phyloP scores from a whole-genome alignment of 2,329 filamentous ascomycete species.

The Colletotrichum kahawae region DNA sequence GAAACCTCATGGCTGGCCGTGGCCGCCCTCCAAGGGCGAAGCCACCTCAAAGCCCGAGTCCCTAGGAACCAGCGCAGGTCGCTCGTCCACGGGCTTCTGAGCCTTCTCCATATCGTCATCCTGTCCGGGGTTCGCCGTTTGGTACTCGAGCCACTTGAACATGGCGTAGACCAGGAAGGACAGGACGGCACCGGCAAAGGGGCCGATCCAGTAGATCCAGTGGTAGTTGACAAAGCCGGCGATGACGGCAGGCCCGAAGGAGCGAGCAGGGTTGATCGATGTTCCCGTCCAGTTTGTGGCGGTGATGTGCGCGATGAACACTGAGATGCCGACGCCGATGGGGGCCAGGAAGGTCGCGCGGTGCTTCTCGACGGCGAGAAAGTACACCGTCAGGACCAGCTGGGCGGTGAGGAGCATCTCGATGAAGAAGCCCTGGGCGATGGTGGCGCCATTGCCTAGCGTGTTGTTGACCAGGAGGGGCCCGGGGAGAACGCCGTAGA shows the following conservation, averaged over 20 bases:
- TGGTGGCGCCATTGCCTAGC: constrained; percentile 54
- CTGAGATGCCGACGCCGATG: constrained; percentile 71
- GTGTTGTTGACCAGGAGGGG: constrained; percentile 58
- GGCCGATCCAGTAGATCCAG: constrained; percentile 51
- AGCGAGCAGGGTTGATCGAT: constrained; percentile 55
- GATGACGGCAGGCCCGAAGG: constrained; percentile 53
- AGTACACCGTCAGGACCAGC: constrained; percentile 69
- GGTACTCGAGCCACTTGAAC: neutral
- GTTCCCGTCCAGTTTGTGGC: constrained; percentile 52
- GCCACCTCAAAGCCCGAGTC: neutral
- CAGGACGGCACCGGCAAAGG: neutral
- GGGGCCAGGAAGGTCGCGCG: constrained; percentile 74
- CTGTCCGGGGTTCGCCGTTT: neutral
- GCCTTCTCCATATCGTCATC: neutral
- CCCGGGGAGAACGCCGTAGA: constrained; percentile 61
- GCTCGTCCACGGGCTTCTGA: neutral
- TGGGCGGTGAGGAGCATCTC: constrained; percentile 71
- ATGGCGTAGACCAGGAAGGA: neutral
- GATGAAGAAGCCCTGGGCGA: constrained; percentile 66
- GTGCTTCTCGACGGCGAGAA: constrained; percentile 77
- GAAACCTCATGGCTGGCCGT: neutral
- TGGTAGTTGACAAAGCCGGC: constrained; percentile 47
- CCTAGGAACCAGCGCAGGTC: neutral
- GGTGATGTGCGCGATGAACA: constrained; percentile 63
- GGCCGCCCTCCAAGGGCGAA: neutral